Percentiles rank a stretch among this genome's conserved stretches.
Evolutionary conservation across 805 yeast genomes (phyloP).

Genomic region (Candida koratica): DNA sequence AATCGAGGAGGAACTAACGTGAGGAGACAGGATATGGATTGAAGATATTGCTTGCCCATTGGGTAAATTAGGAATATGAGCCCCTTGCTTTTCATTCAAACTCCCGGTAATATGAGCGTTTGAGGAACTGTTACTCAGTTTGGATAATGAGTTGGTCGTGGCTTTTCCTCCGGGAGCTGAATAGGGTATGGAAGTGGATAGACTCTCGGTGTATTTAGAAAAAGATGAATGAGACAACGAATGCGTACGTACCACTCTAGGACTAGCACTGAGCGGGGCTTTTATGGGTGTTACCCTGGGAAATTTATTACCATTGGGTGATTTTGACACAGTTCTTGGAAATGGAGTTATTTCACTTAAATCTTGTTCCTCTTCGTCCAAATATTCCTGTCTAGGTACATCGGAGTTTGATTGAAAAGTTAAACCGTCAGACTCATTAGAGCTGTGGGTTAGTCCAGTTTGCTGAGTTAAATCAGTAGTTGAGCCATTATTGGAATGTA

Average conservation of each 20-base stretch:
- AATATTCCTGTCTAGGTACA: not conserved
- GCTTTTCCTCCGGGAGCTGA: conserved; percentile 67
- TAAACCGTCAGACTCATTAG: conserved; percentile 13
- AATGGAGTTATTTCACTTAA: conserved; percentile 6
- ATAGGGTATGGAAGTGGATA: conserved; percentile 64
- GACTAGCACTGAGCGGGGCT: conserved; percentile 26
- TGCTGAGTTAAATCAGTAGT: conserved; percentile 9
- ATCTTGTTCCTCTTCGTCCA: conserved; percentile 8
- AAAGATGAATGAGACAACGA: conserved; percentile 40
- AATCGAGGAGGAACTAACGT: conserved; percentile 54
- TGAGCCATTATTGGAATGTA: conserved; percentile 14
- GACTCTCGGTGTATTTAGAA: conserved; percentile 34
- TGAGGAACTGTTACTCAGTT: conserved; percentile 15
- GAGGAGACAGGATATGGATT: conserved; percentile 68
- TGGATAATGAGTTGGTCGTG: conserved; percentile 43
- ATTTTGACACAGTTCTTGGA: conserved; percentile 1
- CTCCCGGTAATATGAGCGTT: conserved; percentile 15
- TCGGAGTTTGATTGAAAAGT: conserved; percentile 11
- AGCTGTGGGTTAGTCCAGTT: conserved; percentile 11
- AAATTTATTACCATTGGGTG: conserved; percentile 13
- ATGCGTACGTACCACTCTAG: conserved; percentile 40
- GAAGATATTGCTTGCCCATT: conserved; percentile 59
- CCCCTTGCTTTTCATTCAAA: conserved; percentile 9
- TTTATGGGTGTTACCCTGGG: conserved; percentile 18
- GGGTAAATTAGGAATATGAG: conserved; percentile 46